phyloP scores from a whole-genome alignment of 2,329 filamentous ascomycete genomes.

The Aspergillus sp. region DNA sequence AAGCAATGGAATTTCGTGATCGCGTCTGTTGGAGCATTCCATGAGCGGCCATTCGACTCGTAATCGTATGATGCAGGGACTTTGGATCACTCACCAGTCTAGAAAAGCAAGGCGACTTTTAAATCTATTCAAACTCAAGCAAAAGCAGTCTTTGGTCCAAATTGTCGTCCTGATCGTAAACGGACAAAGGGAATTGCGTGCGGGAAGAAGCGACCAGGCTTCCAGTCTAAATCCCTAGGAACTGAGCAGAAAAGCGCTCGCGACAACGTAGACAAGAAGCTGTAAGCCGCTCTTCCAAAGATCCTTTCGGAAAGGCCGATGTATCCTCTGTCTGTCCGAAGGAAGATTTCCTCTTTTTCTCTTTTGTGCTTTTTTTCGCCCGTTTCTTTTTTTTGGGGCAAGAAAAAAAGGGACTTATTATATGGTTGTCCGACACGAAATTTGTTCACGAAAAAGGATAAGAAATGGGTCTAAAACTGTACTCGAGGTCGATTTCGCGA shows the following conservation, averaged over 20 bases:
- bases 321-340: not conserved
- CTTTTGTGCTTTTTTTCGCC: conserved; percentile 10
- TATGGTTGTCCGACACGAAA: conserved; percentile 6
- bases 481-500: conserved; percentile 8
- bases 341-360: conserved; percentile 5
- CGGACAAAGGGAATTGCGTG: conserved; percentile 1
- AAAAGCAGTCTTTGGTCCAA: conserved; percentile 26
- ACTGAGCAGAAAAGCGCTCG: conserved; percentile 13
- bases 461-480: conserved; percentile 9
- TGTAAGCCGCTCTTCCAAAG: conserved; percentile 3
- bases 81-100: conserved; percentile 32
- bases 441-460: conserved; percentile 8
- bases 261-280: conserved; percentile 13
- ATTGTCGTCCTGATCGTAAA: conserved; percentile 10
- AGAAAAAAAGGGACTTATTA: not conserved
- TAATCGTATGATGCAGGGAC: conserved; percentile 3
- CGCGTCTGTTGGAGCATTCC: conserved; percentile 21
- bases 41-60: conserved; percentile 10
- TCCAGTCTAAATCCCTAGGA: conserved; percentile 16
- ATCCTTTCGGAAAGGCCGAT: conserved; percentile 1
- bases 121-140: conserved; percentile 27
- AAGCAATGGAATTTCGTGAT: conserved; percentile 25
- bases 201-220: conserved; percentile 32
- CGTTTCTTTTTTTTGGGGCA: conserved; percentile 1
- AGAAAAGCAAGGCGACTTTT: conserved; percentile 21